These are phyloP conservation scores for Melampsora americana DNA, from an alignment of 1,284 basidiomycete species.

Conservation along the genomic window DNA sequence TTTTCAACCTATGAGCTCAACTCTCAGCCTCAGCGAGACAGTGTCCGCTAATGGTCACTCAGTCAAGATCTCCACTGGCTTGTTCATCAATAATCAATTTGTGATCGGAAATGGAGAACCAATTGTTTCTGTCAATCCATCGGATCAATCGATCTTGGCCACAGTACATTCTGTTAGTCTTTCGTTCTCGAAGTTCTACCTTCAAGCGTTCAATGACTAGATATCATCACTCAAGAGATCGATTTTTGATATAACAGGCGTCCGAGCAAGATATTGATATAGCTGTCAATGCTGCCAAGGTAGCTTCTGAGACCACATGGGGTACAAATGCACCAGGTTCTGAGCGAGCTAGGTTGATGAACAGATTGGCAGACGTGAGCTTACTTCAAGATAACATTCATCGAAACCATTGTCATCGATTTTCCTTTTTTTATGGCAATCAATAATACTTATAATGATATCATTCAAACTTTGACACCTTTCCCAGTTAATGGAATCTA, in stretches of 20 bases:
- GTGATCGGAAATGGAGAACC: slow-evolving; percentile 43
- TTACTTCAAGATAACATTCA: neutral
- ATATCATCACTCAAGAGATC: slow-evolving; percentile 12
- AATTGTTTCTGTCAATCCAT: slow-evolving; percentile 44
- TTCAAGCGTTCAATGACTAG: neutral
- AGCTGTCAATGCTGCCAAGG: slow-evolving; percentile 45
- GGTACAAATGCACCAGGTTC: slow-evolving; percentile 43
- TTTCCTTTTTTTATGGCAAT: neutral
- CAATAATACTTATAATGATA: neutral
- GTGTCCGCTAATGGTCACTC: slow-evolving; percentile 23
- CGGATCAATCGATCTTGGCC: slow-evolving; percentile 38
- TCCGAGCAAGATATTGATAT: slow-evolving; percentile 44
- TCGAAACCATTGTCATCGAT: neutral
- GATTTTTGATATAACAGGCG: slow-evolving; percentile 39
- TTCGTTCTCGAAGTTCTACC: neutral
- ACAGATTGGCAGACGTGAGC: slow-evolving; percentile 44
- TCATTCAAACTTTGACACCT: neutral
- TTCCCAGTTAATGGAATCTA: slow-evolving; percentile 45
- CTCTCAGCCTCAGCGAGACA: slow-evolving; percentile 8
- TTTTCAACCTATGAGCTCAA: neutral
- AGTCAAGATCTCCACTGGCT: slow-evolving; percentile 44
- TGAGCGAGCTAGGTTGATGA: slow-evolving; percentile 42
- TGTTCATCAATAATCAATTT: slow-evolving; percentile 47
- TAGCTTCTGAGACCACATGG: slow-evolving; percentile 45
- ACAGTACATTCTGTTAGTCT: slow-evolving; percentile 34